Percentiles rank a stretch among this genome's conserved stretches.
Conservation (phyloP, 1,139 yeast genomes). For the Petasospora rhodanensis region DNA sequence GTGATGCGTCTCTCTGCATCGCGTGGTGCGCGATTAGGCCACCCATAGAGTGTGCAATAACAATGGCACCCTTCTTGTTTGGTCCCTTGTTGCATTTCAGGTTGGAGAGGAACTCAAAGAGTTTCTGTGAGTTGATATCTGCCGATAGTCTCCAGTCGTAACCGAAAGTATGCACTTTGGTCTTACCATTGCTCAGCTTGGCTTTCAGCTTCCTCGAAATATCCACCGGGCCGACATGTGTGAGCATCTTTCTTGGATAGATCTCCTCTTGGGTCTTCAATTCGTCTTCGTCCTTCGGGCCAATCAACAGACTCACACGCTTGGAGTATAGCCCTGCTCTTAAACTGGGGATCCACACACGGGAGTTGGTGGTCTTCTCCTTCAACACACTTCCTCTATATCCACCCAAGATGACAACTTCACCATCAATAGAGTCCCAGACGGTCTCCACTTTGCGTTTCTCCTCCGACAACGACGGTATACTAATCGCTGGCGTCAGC, state of each 20-base stretch:
- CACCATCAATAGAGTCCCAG: slow-evolving; percentile 60
- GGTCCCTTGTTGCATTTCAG: slow-evolving; percentile 35
- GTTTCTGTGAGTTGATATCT: slow-evolving; percentile 46
- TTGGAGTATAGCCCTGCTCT: slow-evolving; percentile 78
- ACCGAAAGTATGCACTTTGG: slow-evolving; percentile 70
- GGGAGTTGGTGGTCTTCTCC: slow-evolving; percentile 55
- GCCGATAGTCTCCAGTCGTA: slow-evolving; percentile 88
- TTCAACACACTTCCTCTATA: slow-evolving; percentile 81
- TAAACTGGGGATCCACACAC: slow-evolving; percentile 77
- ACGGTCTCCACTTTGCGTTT: slow-evolving; percentile 30
- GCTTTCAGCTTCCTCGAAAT: slow-evolving; percentile 59
- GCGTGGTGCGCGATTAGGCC: slow-evolving; percentile 82
- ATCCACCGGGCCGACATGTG: slow-evolving; percentile 86
- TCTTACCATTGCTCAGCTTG: slow-evolving; percentile 54
- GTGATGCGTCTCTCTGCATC: slow-evolving; percentile 58
- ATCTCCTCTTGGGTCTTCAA: slow-evolving; percentile 44
- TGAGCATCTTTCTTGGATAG: slow-evolving; percentile 72
- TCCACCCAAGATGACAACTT: slow-evolving; percentile 78
- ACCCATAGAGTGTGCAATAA: slow-evolving; percentile 93
- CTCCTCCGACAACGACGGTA: slow-evolving; percentile 24
- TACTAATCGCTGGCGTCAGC: slow-evolving; percentile 41
- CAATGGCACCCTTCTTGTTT: slow-evolving; percentile 47
- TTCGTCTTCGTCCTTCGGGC: slow-evolving; percentile 66
- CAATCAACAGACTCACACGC: slow-evolving; percentile 64
- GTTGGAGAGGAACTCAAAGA: slow-evolving; percentile 42